Percentiles rank a stretch among this genome's conserved stretches.
phyloP scores from a whole-genome alignment of 257 asterid genomes.

The Scutellaria minor region DNA sequence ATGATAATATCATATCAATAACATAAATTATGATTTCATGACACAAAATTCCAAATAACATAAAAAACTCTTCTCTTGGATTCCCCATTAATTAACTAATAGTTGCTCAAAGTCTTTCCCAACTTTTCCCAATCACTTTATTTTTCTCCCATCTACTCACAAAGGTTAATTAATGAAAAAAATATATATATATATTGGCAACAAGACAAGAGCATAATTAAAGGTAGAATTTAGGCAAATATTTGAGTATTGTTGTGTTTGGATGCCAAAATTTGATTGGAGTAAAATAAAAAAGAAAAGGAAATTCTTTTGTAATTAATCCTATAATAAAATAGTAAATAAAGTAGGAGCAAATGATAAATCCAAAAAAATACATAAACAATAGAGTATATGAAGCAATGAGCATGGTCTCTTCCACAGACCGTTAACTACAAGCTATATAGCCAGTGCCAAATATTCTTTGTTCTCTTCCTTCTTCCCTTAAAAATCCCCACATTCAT shows the following conservation, averaged over 20 bases:
- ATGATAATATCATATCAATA: no score
- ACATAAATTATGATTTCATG: neutral
- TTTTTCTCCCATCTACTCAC: conserved; percentile 7
- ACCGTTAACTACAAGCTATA: conserved; percentile 49
- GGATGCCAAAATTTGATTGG: conserved; percentile 25
- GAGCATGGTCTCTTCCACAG: conserved; percentile 23
- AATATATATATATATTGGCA: neutral
- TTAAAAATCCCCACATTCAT: conserved; percentile 35
- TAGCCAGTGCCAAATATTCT: conserved; percentile 62
- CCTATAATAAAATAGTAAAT: neutral
- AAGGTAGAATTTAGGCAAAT: conserved; percentile 24
- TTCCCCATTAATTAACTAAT: conserved; percentile 15
- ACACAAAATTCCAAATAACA: neutral
- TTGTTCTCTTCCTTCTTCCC: conserved; percentile 42
- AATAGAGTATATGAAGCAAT: no score
- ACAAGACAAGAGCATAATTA: conserved; percentile 12
- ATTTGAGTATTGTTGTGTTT: conserved; percentile 5
- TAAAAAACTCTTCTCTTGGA: conserved; percentile 15
- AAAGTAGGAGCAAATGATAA: neutral
- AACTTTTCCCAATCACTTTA: conserved; percentile 22
- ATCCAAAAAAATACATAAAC: neutral
- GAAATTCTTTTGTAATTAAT: neutral
- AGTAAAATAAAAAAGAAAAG: neutral
- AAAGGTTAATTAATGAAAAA: conserved; percentile 15
- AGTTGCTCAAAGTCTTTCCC: conserved; percentile 6